Evolutionary conservation across 2,329 filamentous ascomycete genomes (phyloP), one percentile per base, ranked within the genome.

Genomic region (Blastomyces percursus): DNA sequence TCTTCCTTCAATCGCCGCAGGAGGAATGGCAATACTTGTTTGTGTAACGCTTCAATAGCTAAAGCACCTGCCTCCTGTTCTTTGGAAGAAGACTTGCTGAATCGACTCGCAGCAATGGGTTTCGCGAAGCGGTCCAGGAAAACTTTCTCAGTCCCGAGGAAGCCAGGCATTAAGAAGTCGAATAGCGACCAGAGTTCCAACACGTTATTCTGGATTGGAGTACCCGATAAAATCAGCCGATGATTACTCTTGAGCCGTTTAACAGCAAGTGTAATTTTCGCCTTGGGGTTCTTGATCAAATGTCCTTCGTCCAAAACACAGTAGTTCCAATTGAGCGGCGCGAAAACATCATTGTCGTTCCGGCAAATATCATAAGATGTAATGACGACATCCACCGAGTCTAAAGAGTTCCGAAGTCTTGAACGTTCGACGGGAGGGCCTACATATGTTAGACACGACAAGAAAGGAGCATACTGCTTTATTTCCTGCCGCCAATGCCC

Each of bases 401-500:
- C 83, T 51, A 99, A 84, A 65, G 83, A 80, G 62, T 83, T 80
- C 67, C 87, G 85, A 68, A 93, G 81, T 46, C 84, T 84, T 66
- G 85, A 84, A 67, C 94, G 87, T 73, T 97, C 91, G 0, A 82
- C 80, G 0, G 94, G 92, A 1, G 91, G 88, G 0, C 94, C 94
- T 62, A 97, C 92, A 70, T 97, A 99, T 2, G 93, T 89, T 5
- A 91, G 87, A 46, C 91, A 91, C 38, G 84, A 88, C 52, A 99
- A 81, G 82, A 99, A 99, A 0, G 94, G 94, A 1, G 95, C 93
- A 70, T 96, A 99, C 58, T 91, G 88, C 72, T 90, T 91, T 69
- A 99, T 92, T 74, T 99, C 94, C 73, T 99, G 94, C 74, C 96
- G 92, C 94, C 94, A 99, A 76, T 99, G 94, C 9, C 95, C 94